Conservation (phyloP, 805 yeast species). For the Alloascoidea africana region DNA sequence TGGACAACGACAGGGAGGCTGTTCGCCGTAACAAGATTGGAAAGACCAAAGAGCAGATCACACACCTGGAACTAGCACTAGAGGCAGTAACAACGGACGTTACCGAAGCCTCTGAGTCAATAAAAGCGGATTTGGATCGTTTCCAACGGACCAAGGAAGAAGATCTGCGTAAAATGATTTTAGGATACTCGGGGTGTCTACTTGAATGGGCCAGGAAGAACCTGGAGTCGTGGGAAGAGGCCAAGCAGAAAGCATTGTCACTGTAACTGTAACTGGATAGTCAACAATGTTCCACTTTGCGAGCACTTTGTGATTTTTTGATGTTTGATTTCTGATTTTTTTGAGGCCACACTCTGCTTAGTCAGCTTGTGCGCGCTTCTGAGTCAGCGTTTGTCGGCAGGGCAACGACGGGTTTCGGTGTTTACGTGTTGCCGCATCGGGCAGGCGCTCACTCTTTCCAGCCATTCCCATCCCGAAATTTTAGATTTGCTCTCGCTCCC, state of each 20-base stretch:
- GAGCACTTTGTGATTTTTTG: too few species aligned
- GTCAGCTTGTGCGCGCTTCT: too few species aligned
- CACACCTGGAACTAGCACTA: constrained; percentile 34
- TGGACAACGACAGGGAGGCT: constrained; percentile 54
- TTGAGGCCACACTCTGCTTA: too few species aligned
- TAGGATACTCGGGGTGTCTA: constrained; percentile 38
- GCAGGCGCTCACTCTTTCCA: too few species aligned
- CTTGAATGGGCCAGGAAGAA: constrained; percentile 56
- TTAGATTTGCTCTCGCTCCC: too few species aligned
- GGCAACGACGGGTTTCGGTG: too few species aligned
- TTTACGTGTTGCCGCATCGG: too few species aligned
- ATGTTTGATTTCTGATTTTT: too few species aligned
- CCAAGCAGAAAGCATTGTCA: constrained; percentile 18
- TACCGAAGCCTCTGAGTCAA: constrained; percentile 29
- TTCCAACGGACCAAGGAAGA: constrained; percentile 35
- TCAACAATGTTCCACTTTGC: too few species aligned
- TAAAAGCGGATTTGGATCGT: constrained; percentile 22
- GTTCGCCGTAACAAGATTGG: constrained; percentile 36
- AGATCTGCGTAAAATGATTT: constrained; percentile 34
- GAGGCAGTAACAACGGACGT: constrained; percentile 36
- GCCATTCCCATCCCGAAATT: too few species aligned
- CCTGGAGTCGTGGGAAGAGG: constrained; percentile 52
- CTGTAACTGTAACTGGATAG: too few species aligned
- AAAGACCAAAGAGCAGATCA: constrained; percentile 28
- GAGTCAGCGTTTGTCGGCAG: too few species aligned